A percentile compares a stretch with the other conserved stretches of the same genome.
Conservation (phyloP, 2,329 filamentous ascomycete species). For the Daldinia sp. region DNA sequence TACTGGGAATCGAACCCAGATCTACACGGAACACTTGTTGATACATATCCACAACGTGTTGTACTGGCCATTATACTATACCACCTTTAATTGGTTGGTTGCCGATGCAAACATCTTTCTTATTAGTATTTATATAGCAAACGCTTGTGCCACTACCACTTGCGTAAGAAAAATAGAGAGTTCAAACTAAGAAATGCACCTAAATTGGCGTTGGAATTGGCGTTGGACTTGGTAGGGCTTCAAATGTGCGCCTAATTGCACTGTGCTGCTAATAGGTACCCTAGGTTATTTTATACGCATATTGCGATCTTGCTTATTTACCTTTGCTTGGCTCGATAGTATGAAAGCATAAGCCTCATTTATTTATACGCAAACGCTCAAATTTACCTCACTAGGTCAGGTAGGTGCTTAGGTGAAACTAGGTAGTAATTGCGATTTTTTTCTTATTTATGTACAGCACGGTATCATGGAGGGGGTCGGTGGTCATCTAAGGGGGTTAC, state of each 20-base stretch:
- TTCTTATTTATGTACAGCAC: too few species aligned
- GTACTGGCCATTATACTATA: constrained; percentile 19
- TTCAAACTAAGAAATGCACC: not conserved
- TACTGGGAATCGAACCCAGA: constrained; percentile 20
- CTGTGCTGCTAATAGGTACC: not conserved
- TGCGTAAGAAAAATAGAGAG: not conserved
- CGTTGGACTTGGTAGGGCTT: not conserved
- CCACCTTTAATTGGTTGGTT: constrained; percentile 5
- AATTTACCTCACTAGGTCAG: too few species aligned
- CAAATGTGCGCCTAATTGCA: not conserved
- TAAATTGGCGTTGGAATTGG: constrained; percentile 1
- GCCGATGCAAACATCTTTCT: not conserved
- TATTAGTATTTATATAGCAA: not conserved
- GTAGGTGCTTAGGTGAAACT: too few species aligned
- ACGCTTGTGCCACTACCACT: not conserved
- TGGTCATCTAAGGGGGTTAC: too few species aligned
- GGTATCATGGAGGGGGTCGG: too few species aligned
- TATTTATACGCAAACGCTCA: too few species aligned
- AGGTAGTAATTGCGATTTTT: too few species aligned
- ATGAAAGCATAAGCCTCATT: too few species aligned
- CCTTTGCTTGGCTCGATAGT: too few species aligned
- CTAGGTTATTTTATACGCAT: too few species aligned
- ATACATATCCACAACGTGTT: constrained; percentile 13
- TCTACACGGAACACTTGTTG: constrained; percentile 15
- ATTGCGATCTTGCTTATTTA: too few species aligned